Evolutionary conservation across 192 early-diverging fungal species (phyloP), one percentile per base, ranked within the genome.

Genomic region (Backusella australiensis): DNA sequence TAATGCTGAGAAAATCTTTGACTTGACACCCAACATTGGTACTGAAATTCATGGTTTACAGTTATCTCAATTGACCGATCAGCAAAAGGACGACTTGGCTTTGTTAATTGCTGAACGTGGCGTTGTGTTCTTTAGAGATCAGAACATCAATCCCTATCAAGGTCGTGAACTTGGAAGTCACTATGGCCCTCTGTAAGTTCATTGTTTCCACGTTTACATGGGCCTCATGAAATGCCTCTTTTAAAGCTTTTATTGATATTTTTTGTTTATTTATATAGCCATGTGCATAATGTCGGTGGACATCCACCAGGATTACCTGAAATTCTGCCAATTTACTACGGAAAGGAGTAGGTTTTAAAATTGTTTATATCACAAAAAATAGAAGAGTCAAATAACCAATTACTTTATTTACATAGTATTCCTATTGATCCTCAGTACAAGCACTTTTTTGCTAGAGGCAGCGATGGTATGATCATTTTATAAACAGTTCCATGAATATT

Each of bases 111-210:
- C 90, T n/a, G 86, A 93, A 68, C 85, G 92, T 39, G 89, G 89
- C 17, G 91, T 93, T 8, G 91, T 92, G 5, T 91, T 90, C 70
- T 90, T 93, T 75, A 80, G 92, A 14, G 83, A 92, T 66, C 92
- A 93, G 78, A 88, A 91, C 59, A 71, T 91, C n/a, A 85, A 83
- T 36, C 73, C 81, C 36, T 85, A 91, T 49, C 85, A 89, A 78
- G 86, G 86, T 69, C 75, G 84, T 52, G 87, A 85, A 34, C 75
- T 93, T 12, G 89, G 88, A 9, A 38, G 71, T n/a, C 80, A 83
- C 32, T 88, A 83, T 81, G 85, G 82, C 59, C 73, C 66, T 63
- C 72, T 77, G 74, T 82, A 53, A 75, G 77, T 70, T 26, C 46
- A 49, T 8, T 49, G 17, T n/a, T n/a, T 6, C 46, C 19, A 44